Evolutionary conservation across 345 rosid genomes (phyloP).

Genomic region (Heritiera littoralis): DNA sequence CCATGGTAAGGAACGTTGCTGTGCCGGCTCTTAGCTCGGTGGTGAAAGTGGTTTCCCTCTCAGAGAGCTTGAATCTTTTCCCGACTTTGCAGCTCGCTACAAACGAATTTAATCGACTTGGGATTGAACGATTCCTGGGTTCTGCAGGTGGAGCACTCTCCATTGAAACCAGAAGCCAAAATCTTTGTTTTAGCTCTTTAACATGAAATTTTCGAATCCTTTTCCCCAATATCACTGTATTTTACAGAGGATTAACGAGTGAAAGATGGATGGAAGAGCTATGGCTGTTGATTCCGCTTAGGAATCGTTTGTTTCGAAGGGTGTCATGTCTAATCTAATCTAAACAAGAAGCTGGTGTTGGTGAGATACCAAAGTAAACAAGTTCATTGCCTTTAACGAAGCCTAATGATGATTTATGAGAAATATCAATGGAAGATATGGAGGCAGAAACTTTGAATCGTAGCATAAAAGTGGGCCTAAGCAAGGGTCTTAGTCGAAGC

Average conservation of each 20-base stretch:
- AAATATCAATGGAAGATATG: background rate
- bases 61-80: constrained; percentile 67
- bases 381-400: background rate
- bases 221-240: background rate
- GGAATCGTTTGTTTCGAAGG: background rate
- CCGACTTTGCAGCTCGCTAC: constrained; percentile 53
- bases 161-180: background rate
- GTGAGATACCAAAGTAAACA: background rate
- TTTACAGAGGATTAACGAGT: background rate
- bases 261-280: background rate
- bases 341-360: background rate
- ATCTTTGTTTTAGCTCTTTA: background rate
- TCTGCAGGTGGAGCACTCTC: background rate
- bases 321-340: background rate
- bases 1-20: constrained; percentile 91
- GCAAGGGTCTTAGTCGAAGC: background rate
- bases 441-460: background rate
- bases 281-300: background rate
- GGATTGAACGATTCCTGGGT: background rate
- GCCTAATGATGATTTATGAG: background rate
- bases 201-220: background rate
- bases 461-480: constrained; percentile 4
- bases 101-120: constrained; percentile 48
- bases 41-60: constrained; percentile 75
- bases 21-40: constrained; percentile 93